These are phyloP conservation scores for Suzukiozyma palmioleophila DNA, from an alignment of 1,139 yeast genomes.

Conservation along the genomic window DNA sequence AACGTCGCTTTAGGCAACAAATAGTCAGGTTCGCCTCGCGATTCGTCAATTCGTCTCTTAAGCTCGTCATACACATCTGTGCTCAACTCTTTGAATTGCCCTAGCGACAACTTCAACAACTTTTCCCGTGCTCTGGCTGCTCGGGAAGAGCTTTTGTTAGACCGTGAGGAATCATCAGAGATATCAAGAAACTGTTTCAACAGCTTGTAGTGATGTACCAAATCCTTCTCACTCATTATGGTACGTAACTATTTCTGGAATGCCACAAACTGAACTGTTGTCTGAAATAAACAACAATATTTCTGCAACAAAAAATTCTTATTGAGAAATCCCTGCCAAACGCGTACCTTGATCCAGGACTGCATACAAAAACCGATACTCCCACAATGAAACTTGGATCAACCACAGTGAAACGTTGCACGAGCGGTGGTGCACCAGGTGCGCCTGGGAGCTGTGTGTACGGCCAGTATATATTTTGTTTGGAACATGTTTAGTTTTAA, in stretches of 20 bases:
- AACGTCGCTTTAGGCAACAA: constrained; percentile 67
- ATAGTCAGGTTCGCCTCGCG: constrained; percentile 55
- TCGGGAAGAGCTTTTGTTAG: constrained; percentile 47
- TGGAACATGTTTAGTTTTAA: no score
- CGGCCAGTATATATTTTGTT: no score
- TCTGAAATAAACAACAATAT: not conserved
- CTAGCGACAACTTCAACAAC: constrained; percentile 68
- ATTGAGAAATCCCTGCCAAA: not conserved
- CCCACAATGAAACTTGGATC: no score
- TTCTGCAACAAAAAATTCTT: not conserved
- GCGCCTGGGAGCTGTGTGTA: no score
- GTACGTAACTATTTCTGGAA: not conserved
- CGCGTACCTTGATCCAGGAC: not conserved
- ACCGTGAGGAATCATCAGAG: constrained; percentile 44
- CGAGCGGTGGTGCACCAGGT: no score
- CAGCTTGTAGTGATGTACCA: constrained; percentile 45
- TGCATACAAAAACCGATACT: no score
- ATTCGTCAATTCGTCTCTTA: constrained; percentile 61
- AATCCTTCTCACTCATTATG: constrained; percentile 31
- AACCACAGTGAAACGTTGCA: no score
- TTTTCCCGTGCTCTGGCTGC: constrained; percentile 83
- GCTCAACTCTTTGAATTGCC: constrained; percentile 84
- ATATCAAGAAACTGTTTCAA: constrained; percentile 50
- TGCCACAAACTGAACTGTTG: no score
- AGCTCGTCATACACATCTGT: constrained; percentile 94